Percentiles rank a stretch among this genome's conserved stretches.
Evolutionary conservation across 345 rosid genomes (phyloP).

Genomic region (sweet orange (Citrus sinensis)): DNA sequence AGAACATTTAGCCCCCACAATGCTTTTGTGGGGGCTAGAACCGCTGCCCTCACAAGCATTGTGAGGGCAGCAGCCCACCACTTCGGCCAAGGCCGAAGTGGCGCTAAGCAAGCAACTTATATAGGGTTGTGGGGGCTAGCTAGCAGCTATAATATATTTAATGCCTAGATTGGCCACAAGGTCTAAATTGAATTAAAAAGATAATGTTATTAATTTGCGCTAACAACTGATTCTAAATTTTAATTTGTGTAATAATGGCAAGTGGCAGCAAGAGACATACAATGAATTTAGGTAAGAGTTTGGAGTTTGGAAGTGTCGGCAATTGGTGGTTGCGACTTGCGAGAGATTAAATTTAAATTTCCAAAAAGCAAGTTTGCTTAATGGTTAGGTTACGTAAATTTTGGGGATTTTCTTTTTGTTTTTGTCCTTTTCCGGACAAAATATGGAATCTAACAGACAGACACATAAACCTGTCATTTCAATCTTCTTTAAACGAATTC

Average conservation of each 20-base stretch:
- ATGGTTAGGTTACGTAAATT: not conserved
- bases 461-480: too few species aligned
- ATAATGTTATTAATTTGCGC: not conserved
- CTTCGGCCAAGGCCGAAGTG: too few species aligned
- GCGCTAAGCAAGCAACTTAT: not conserved
- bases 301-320: not conserved
- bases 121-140: not conserved
- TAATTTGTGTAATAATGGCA: not conserved
- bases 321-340: not conserved
- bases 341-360: too few species aligned
- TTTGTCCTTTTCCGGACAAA: not conserved
- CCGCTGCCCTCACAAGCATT: too few species aligned
- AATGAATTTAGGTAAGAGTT: not conserved
- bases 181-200: not conserved
- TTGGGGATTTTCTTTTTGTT: not conserved
- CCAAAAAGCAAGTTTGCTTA: not conserved
- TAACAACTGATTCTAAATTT: not conserved
- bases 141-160: too few species aligned
- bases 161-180: not conserved
- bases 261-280: not conserved
- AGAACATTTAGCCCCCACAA: too few species aligned
- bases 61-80: too few species aligned
- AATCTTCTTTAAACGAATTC: too few species aligned
- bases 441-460: too few species aligned
- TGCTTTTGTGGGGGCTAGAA: too few species aligned